phyloP scores from a whole-genome alignment of 2,329 filamentous ascomycete species.

The Clonostachys solani region DNA sequence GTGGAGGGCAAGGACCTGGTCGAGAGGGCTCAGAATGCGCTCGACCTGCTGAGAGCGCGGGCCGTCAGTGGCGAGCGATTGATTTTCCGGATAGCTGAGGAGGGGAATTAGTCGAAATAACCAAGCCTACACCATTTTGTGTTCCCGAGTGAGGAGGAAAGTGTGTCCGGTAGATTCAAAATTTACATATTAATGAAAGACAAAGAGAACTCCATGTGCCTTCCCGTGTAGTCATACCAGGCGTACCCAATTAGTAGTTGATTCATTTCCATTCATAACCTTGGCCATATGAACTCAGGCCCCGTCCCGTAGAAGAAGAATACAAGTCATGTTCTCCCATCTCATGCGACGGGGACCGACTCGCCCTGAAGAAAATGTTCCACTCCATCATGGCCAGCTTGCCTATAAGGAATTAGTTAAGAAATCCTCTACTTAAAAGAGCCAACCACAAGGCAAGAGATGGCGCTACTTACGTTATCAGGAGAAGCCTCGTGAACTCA shows the following conservation, averaged over 20 bases:
- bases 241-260: too few relatives aligned
- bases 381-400: conserved; percentile 26
- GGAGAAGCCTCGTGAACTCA: conserved; percentile 30
- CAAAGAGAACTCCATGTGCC: not conserved
- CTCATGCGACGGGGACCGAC: too few relatives aligned
- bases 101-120: not conserved
- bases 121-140: too few relatives aligned
- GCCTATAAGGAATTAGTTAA: conserved; percentile 10
- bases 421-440: not conserved
- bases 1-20: conserved; percentile 26
- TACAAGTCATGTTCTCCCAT: too few relatives aligned
- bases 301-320: too few relatives aligned
- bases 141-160: too few relatives aligned
- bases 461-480: conserved; percentile 27
- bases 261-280: too few relatives aligned
- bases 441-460: not conserved
- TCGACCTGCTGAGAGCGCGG: conserved; percentile 21
- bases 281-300: too few relatives aligned
- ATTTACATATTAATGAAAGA: not conserved
- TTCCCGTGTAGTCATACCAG: too few relatives aligned
- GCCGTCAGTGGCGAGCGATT: conserved; percentile 27
- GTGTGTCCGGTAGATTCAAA: too few relatives aligned
- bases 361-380: conserved; percentile 28
- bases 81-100: conserved; percentile 18
- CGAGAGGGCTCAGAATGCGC: conserved; percentile 24